phyloP scores from a whole-genome alignment of 139 green algal genomes.

The Penium margaritaceum region DNA sequence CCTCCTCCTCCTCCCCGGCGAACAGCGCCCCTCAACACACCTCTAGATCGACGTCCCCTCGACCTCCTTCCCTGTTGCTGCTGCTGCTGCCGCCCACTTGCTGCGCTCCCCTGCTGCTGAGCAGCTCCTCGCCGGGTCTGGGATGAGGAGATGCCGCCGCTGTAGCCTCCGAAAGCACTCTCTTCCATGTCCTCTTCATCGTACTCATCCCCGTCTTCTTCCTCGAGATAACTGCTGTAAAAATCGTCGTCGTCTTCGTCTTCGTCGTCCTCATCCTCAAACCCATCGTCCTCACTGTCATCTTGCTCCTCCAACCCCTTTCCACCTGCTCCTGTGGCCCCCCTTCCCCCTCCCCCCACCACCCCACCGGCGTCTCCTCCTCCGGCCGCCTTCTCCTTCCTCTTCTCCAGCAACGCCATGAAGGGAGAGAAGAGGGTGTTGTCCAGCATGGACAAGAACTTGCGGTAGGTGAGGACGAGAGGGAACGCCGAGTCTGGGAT shows the following conservation, averaged over 20 bases:
- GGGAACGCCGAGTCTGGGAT: conserved; percentile 52
- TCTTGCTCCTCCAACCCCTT: background rate
- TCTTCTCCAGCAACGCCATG: background rate
- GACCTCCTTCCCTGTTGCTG: background rate
- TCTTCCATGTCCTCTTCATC: background rate
- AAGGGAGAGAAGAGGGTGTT: conserved; percentile 57
- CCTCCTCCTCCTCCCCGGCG: background rate
- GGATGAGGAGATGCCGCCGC: no score
- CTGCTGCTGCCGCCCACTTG: background rate
- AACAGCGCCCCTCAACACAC: background rate
- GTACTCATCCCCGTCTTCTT: background rate
- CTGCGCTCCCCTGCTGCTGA: no score
- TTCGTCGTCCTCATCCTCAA: no score
- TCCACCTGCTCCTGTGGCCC: background rate
- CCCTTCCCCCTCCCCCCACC: background rate
- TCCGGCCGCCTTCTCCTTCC: background rate
- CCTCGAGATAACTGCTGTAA: background rate
- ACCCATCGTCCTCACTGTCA: background rate
- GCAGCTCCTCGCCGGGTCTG: no score
- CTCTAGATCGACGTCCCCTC: background rate
- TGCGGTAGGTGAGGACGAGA: conserved; percentile 61
- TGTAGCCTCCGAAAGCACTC: no score
- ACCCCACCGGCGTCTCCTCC: background rate
- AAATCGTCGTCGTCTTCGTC: no score
- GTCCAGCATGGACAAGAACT: conserved; percentile 64